Base-by-base conservation (phyloP, 2,329 filamentous ascomycete species). In the Pestalotiopsis fici region DNA sequence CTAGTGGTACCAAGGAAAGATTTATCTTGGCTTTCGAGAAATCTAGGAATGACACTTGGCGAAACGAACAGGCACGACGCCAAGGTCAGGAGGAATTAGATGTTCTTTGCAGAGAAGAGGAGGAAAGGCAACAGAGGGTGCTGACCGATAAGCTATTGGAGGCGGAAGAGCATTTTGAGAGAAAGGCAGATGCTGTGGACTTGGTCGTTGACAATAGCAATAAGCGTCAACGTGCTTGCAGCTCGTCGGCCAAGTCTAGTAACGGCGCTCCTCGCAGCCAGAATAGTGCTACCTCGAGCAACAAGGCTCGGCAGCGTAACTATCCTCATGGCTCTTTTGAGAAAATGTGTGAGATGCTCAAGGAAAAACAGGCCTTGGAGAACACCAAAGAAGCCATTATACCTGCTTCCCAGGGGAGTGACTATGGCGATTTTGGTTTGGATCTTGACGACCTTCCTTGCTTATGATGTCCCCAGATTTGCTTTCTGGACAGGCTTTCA, bases 41-140 rank as follows among this genome's bases (percentile, higher is more conserved):
- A 21, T 76, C 71, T 62, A 77, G 75, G 62, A 77, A 74, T 0
- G 70, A 73, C 11, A 67, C 69, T n/a, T 76, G 78, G 73, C 77
- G 77, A 62, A 67, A 74, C 21, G 55, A 66, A 5, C 68, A 68
- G 4, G 72, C 70, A 15, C 68, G 66, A 31, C 71, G 64, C 6
- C 72, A 72, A 67, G 70, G 66, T 3, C 70, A 68, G 18, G 65
- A 71, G 43, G 71, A 72, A 25, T 28, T 76, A 7, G 71, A 73
- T n/a, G 54, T 60, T 27, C 57, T 75, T 11, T 70, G 73, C 43
- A 65, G 35, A 21, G 47, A 63, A 21, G 73, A 76, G 37, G 68
- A 75, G 31, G 67, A 72, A 55, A 71, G 70, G 28, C 64, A 70
- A 6, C 50, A 69, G 39, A 65, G 39, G 28, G 61, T 71, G 54